Base-by-base conservation (phyloP, 1,284 basidiomycete genomes). In the Boletellus dicymbophilus region DNA sequence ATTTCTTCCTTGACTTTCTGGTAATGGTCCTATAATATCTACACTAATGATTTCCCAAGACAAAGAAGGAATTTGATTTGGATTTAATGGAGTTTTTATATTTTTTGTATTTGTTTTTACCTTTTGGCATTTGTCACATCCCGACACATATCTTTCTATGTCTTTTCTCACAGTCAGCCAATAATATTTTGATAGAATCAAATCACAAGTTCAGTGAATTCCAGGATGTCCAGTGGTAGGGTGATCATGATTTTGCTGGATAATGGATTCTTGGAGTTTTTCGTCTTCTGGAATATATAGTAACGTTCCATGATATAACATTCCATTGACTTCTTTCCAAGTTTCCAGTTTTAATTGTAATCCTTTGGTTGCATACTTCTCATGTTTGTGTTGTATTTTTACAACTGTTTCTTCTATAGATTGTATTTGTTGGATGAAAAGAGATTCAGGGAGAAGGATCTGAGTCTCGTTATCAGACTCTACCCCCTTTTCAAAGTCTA, bases 1-100 rank as follows among this genome's bases (percentile, higher is more conserved):
- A 46, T 78, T 58, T 28, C 57, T 68, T 33, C 45, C 45, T 16
- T 46, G 11, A 16, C 21, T 31, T 12, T 23, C 30, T 0, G 28
- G 41, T 6, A 43, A 11, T n/a, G 41, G 21, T 16, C 28, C n/a
- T 0, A 46, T 39, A 0, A 46, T 3, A 13, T 46, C 45, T 1
- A 46, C 2, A 0, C 10, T 31, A 3, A 46, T 46, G 11, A 39
- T 26, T 11, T 46, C 37, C 37, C 37, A 46, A 2, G 37, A 37
- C 1, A 12, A 7, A 10, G 23, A 3, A 2, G 28, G 37, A 1
- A 46, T 33, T 2, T n/a, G 7, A 7, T 46, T 46, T 0, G 28
- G 37, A 7, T 46, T 4, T 0, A 46, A 12, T 2, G 21, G 21
- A 1, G 41, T 43, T 10, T 16, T 25, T 9, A 25, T 23, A 1